A percentile compares a stretch with the other conserved stretches of the same genome.
Conservation (phyloP, 805 yeast genomes). For the Diddensiella transvaalensis region DNA sequence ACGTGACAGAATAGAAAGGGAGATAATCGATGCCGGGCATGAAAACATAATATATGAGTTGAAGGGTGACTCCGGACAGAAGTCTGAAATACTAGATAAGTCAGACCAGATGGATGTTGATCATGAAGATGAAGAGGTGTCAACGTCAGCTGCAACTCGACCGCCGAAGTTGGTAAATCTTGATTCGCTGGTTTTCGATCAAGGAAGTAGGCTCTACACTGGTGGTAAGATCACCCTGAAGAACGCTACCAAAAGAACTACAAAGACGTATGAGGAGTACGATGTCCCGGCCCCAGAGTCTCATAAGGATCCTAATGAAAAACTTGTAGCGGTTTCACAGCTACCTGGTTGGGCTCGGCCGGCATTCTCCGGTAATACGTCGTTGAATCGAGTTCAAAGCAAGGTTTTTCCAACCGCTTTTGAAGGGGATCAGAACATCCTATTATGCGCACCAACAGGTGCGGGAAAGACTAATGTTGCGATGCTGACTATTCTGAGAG, state of each 20-base stretch:
- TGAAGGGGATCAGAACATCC: constrained; percentile 60
- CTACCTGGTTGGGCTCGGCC: constrained; percentile 80
- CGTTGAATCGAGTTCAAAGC: constrained; percentile 81
- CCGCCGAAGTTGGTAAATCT: constrained; percentile 57
- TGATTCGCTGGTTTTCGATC: constrained; percentile 60
- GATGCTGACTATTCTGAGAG: constrained; percentile 67
- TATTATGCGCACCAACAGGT: constrained; percentile 97
- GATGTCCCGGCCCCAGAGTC: constrained; percentile 83
- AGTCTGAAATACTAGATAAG: constrained; percentile 1
- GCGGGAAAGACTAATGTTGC: constrained; percentile 99
- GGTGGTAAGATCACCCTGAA: constrained; percentile 71
- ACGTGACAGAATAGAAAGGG: constrained; percentile 35
- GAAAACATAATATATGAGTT: constrained; percentile 42
- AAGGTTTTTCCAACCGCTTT: constrained; percentile 79
- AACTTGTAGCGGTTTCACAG: constrained; percentile 52
- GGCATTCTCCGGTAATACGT: constrained; percentile 67
- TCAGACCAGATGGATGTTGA: constrained; percentile 23
- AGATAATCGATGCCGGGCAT: constrained; percentile 45
- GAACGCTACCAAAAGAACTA: constrained; percentile 75
- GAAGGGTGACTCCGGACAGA: constrained; percentile 22
- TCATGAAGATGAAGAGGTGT: constrained; percentile 27
- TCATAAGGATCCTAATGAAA: constrained; percentile 29
- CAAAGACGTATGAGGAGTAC: constrained; percentile 78
- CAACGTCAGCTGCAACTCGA: constrained; percentile 1
- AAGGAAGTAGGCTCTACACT: constrained; percentile 68